Base-by-base conservation (phyloP, 352 stramenopile species). In the Globisporangium radiosum region DNA sequence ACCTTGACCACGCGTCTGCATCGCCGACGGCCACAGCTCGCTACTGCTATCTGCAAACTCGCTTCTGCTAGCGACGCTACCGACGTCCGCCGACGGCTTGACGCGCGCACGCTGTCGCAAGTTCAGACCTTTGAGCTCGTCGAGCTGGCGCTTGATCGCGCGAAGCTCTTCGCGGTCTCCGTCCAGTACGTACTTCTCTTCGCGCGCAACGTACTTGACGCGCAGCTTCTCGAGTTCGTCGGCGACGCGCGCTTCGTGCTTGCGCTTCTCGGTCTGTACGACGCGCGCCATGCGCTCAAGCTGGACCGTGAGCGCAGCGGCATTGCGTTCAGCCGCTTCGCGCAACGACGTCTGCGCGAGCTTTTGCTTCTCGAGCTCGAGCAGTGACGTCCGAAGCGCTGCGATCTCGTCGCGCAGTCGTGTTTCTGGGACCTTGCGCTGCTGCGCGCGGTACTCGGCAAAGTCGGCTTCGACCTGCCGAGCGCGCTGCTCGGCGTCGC, bases 161-260 rank as follows among this genome's bases (percentile, higher is more conserved):
- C 77, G 70, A 15, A 94, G 65, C 54, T 94, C 85, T 47, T 92
- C 78, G 56, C 85, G 78, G 48, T 94, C 83, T 8, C 83, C 82
- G 37, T 91, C 81, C 19, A 94, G 59, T 7, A 92, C 81, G 54
- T 83, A 91, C 44, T 77, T 84, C 56, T 94, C 85, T 58, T 94
- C 85, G 3, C 81, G 75, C 17, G 82, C 85, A 13, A 89, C 72
- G 39, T 92, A 92, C 49, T 91, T 91, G 36, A 94, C 63, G 5
- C 81, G 76, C 33, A 94, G 68, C 51, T 91, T 90, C 47, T 94
- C 85, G 54, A 94, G 54, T 33, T 94, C 85, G 36, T 90, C 78
- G 4, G 78, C 65, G 6, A 76, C 76, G 1, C 71, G 71, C 9
- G 62, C 63, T 56, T 92, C 79, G 36, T 88, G 75, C 54, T 87